Base-by-base conservation (phyloP, 176 grass and related monocot genomes). In the Triticum urartu region DNA sequence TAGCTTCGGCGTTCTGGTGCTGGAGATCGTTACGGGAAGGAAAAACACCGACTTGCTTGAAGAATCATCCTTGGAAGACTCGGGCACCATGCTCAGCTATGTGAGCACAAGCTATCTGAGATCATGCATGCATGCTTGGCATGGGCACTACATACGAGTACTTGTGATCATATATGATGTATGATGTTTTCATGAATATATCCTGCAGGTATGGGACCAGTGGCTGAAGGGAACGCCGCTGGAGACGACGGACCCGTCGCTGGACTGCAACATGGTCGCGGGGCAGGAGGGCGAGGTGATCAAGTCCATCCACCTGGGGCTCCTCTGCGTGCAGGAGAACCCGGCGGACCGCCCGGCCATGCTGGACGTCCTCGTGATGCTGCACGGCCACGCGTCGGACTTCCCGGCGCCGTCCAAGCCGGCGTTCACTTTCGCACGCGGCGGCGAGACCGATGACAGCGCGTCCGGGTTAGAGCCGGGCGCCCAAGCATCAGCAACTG, bases 251-350 rank as follows among this genome's bases (percentile, higher is more conserved):
- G 86, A 91, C 14, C 38, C n/a, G 1, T 28, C 3, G 7, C 0
- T 88, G 68, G 38, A 13, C 1, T 10, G 32, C n/a, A n/a, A n/a
- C 9, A 17, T 14, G 64, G 15, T 32, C 5, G 30, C 12, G 5
- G 64, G n/a, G n/a, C n/a, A 65, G 45, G 45, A 48, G 12, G 45
- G n/a, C 5, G 86, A 91, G 78, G 48, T 77, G 50, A 8, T 91
- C 15, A 88, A 59, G 56, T 85, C 77, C 52, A 7, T 88, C 62
- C 81, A 88, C 3, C 64, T 85, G 0, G 89, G 70, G 11, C 70
- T 87, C 14, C 84, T 90, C 54, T 87, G 79, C 75, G 79, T 83
- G 28, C 89, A 83, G 56, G 84, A 78, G 75, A 85, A 86, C 64
- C 83, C 79, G 56, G 63, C 52, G 24, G 62, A 79, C 33, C 15